Conservation (phyloP, 345 rosid species). For the Heritiera littoralis region DNA sequence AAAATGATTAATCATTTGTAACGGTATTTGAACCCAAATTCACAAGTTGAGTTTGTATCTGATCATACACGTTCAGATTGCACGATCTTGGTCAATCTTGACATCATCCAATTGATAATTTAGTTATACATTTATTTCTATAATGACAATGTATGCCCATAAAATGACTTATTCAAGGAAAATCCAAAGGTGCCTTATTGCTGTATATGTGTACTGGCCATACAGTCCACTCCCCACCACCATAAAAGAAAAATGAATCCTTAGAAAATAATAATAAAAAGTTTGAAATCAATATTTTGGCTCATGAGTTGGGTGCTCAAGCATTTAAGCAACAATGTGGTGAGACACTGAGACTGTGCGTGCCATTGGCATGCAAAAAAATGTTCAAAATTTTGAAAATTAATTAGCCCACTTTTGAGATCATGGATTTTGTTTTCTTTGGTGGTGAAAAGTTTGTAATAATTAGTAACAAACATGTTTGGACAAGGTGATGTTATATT, state of each 20-base stretch:
- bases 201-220: not conserved
- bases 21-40: not conserved
- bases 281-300: not conserved
- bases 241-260: not conserved
- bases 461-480: not conserved
- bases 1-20: no score
- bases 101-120: not conserved
- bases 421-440: not conserved
- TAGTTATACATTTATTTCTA: not conserved
- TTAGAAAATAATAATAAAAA: no score
- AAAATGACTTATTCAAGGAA: not conserved
- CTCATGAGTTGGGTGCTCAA: not conserved
- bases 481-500: not conserved
- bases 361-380: not conserved
- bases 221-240: not conserved
- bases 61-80: not conserved
- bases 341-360: not conserved
- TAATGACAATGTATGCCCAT: not conserved
- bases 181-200: not conserved
- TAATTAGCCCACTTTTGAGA: conserved; percentile 7
- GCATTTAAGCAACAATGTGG: not conserved
- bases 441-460: not conserved
- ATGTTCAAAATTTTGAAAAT: not conserved
- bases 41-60: not conserved
- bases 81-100: not conserved